A percentile compares a stretch with the other conserved stretches of the same genome.
Conservation (phyloP, 768 basidiomycete genomes). For the Tubosaeta sp. region DNA sequence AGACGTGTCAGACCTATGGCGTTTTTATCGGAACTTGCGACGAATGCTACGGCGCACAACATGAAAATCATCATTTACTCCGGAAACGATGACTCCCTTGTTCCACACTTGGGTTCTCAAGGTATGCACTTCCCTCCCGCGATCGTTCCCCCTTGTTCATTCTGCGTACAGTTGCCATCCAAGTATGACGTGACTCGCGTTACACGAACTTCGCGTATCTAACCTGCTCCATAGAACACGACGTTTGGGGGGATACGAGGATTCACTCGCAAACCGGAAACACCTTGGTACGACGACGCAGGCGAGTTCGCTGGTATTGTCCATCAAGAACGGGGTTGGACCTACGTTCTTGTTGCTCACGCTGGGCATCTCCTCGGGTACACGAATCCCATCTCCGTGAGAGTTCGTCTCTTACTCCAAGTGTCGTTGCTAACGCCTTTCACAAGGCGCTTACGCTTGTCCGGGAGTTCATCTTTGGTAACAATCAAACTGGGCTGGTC, state of each 20-base stretch:
- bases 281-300: conserved; percentile 57
- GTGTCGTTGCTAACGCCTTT: not conserved
- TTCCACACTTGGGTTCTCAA: conserved; percentile 60
- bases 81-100: conserved; percentile 64
- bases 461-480: conserved; percentile 66
- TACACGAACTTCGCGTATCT: not conserved
- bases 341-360: conserved; percentile 36
- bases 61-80: conserved; percentile 55
- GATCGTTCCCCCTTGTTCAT: conserved; percentile 1
- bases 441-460: conserved; percentile 54
- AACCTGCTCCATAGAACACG: conserved; percentile 49
- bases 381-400: conserved; percentile 41
- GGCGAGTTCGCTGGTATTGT: conserved; percentile 61
- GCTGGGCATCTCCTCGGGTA: conserved; percentile 38
- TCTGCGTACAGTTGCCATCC: conserved; percentile 45
- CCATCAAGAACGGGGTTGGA: conserved; percentile 66
- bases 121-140: conserved; percentile 31
- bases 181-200: conserved; percentile 30
- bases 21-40: conserved; percentile 61
- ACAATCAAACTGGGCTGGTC: conserved; percentile 56
- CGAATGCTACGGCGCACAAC: conserved; percentile 49
- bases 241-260: conserved; percentile 77
- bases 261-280: conserved; percentile 63
- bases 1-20: conserved; percentile 47
- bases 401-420: conserved; percentile 13